Evolutionary conservation across 2,329 filamentous ascomycete species (phyloP).

Genomic region (Aureobasidium sp.): DNA sequence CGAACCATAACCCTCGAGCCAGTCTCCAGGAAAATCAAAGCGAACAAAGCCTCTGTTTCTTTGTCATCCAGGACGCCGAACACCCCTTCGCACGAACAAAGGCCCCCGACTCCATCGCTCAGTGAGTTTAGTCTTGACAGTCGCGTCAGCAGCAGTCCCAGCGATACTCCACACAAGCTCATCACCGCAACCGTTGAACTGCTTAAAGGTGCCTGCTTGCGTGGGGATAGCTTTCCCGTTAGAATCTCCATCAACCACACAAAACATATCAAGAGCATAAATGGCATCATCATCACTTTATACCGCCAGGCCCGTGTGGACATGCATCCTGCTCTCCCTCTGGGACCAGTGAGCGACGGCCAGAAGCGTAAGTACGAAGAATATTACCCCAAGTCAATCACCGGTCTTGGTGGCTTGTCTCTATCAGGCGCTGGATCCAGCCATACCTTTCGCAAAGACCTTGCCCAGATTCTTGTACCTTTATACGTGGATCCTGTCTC

Average conservation of each 20-base stretch:
- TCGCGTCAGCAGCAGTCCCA: slow-evolving; percentile 54
- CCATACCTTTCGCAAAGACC: slow-evolving; percentile 90
- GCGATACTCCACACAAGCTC: slow-evolving; percentile 56
- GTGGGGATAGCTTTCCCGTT: slow-evolving; percentile 75
- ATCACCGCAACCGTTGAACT: slow-evolving; percentile 84
- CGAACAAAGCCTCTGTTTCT: slow-evolving; percentile 36
- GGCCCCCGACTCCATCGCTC: slow-evolving; percentile 5
- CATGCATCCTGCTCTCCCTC: slow-evolving; percentile 57
- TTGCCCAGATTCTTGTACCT: slow-evolving; percentile 80
- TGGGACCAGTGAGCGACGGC: slow-evolving; percentile 54
- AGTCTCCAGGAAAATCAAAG: slow-evolving; percentile 61
- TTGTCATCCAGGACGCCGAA: slow-evolving; percentile 16
- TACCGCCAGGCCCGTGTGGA: slow-evolving; percentile 90
- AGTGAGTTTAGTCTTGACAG: slow-evolving; percentile 41
- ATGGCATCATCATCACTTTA: slow-evolving; percentile 85
- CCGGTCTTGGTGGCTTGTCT: slow-evolving; percentile 77
- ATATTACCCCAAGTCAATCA: slow-evolving; percentile 78
- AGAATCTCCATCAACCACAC: slow-evolving; percentile 79
- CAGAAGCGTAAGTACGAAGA: slow-evolving; percentile 69
- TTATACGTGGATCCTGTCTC: slow-evolving; percentile 78
- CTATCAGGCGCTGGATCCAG: slow-evolving; percentile 78
- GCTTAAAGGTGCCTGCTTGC: slow-evolving; percentile 71
- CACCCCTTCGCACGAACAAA: slow-evolving; percentile 12
- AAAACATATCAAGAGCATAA: slow-evolving; percentile 81
- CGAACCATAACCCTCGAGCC: slow-evolving; percentile 82